A percentile compares a stretch with the other conserved stretches of the same genome.
Conservation (phyloP, 2,329 filamentous ascomycete species). For the Lecanicillium sp. region DNA sequence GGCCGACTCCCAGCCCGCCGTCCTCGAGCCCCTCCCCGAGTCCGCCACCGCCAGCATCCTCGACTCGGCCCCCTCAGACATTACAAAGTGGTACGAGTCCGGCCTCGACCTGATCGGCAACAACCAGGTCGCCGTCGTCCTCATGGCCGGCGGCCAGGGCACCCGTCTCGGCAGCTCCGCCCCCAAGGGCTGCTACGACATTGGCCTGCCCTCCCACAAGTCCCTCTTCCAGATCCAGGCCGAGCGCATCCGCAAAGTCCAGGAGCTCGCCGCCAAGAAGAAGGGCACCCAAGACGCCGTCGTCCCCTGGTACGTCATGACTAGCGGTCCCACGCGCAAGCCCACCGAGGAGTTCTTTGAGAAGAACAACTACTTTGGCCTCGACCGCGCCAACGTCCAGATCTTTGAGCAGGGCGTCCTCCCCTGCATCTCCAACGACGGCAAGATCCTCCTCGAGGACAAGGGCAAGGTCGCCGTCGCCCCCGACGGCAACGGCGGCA, state of each 20-base stretch:
- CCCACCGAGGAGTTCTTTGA: slow-evolving; percentile 93
- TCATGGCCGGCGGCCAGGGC: slow-evolving; percentile 96
- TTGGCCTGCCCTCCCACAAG: slow-evolving; percentile 87
- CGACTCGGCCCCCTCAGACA: slow-evolving; percentile 73
- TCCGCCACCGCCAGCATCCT: slow-evolving; percentile 84
- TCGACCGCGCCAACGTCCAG: slow-evolving; percentile 76
- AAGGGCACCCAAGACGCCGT: slow-evolving; percentile 50
- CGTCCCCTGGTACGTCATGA: slow-evolving; percentile 99
- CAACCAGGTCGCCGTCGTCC: slow-evolving; percentile 75
- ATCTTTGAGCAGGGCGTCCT: slow-evolving; percentile 97
- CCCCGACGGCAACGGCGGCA: slow-evolving; percentile 92
- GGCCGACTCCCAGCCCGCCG: slow-evolving; percentile 47
- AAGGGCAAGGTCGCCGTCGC: slow-evolving; percentile 91
- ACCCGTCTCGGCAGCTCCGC: slow-evolving; percentile 90
- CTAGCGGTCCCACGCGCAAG: slow-evolving; percentile 83
- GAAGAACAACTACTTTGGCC: slow-evolving; percentile 84
- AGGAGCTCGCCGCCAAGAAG: slow-evolving; percentile 71
- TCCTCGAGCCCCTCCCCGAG: slow-evolving; percentile 81
- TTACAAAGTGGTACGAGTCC: slow-evolving; percentile 77
- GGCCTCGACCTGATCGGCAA: slow-evolving; percentile 75
- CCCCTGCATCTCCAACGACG: slow-evolving; percentile 94
- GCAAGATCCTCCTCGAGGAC: slow-evolving; percentile 89
- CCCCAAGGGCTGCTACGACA: slow-evolving; percentile 96
- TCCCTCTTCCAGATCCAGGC: slow-evolving; percentile 97
- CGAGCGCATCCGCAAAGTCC: slow-evolving; percentile 83